These are phyloP conservation scores for Polyplosphaeria fusca DNA, from an alignment of 495 filamentous ascomycete species.

Conservation along the genomic window DNA sequence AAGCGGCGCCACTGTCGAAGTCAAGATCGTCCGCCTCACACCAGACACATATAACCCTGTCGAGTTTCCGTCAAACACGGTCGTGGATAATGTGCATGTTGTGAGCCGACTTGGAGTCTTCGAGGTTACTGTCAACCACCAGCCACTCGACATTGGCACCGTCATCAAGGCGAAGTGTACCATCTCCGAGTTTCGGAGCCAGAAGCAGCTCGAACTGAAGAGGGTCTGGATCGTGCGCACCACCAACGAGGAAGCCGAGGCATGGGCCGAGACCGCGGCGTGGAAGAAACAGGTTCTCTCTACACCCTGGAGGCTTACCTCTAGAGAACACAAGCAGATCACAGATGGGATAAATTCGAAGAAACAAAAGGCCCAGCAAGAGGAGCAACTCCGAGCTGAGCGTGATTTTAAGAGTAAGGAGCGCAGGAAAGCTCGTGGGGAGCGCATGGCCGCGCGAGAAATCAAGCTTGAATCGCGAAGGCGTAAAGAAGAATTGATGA, in stretches of 20 bases:
- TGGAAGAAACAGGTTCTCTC: conserved; percentile 64
- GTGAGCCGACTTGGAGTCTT: conserved; percentile 25
- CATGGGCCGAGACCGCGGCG: conserved; percentile 64
- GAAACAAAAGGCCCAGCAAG: conserved; percentile 28
- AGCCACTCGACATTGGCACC: conserved; percentile 58
- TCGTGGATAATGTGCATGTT: conserved; percentile 33
- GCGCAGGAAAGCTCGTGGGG: conserved; percentile 32
- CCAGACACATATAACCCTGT: conserved; percentile 29
- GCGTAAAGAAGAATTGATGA: conserved; percentile 27
- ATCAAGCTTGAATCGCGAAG: conserved; percentile 15
- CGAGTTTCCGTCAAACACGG: conserved; percentile 34
- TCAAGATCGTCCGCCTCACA: conserved; percentile 40
- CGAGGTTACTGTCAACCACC: conserved; percentile 26
- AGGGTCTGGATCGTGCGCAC: conserved; percentile 49
- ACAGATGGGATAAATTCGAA: conserved; percentile 46
- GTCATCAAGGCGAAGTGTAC: conserved; percentile 77
- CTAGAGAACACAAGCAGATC: conserved; percentile 54
- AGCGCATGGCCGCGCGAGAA: conserved; percentile 38
- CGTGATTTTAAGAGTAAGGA: conserved; percentile 43
- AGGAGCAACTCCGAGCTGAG: conserved; percentile 42
- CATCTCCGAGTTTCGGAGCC: conserved; percentile 58
- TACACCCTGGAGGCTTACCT: conserved; percentile 63
- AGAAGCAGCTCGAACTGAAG: conserved; percentile 66
- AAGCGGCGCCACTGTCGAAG: conserved; percentile 72
- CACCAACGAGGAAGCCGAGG: conserved; percentile 64